Evolutionary conservation across 805 yeast species (phyloP).

Genomic region (Cyberlindnera americana): DNA sequence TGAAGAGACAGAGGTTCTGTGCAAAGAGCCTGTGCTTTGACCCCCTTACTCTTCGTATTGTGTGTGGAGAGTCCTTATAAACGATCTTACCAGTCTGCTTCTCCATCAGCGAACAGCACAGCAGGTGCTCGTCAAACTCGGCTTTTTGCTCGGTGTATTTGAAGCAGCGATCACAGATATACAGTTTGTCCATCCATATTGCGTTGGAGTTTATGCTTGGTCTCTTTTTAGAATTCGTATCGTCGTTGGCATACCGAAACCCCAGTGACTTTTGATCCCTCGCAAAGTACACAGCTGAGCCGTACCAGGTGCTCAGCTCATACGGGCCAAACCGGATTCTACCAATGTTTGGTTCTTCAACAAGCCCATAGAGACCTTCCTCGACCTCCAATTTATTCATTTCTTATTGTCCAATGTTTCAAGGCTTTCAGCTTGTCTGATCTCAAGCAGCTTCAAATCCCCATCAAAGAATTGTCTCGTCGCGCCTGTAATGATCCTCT

Average conservation of each 20-base stretch:
- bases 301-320: conserved; percentile 82
- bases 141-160: conserved; percentile 56
- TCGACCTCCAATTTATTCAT: conserved; percentile 29
- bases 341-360: conserved; percentile 58
- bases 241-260: conserved; percentile 30
- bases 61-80: conserved; percentile 53
- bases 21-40: conserved; percentile 61
- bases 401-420: background rate
- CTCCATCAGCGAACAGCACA: conserved; percentile 40
- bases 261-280: conserved; percentile 45
- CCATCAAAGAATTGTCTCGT: no score
- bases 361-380: conserved; percentile 54
- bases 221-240: conserved; percentile 13
- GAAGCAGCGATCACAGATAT: conserved; percentile 81
- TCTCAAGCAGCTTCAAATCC: no score
- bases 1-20: conserved; percentile 80
- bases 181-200: conserved; percentile 57
- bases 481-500: no score
- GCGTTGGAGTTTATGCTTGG: conserved; percentile 17
- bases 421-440: no score
- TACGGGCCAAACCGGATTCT: conserved; percentile 65
- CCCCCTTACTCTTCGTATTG: conserved; percentile 69
- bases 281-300: conserved; percentile 74
- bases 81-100: conserved; percentile 63
- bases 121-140: conserved; percentile 49